Base-by-base conservation (phyloP, 2,329 filamentous ascomycete species). In the Chrysosphaeria jannelii region DNA sequence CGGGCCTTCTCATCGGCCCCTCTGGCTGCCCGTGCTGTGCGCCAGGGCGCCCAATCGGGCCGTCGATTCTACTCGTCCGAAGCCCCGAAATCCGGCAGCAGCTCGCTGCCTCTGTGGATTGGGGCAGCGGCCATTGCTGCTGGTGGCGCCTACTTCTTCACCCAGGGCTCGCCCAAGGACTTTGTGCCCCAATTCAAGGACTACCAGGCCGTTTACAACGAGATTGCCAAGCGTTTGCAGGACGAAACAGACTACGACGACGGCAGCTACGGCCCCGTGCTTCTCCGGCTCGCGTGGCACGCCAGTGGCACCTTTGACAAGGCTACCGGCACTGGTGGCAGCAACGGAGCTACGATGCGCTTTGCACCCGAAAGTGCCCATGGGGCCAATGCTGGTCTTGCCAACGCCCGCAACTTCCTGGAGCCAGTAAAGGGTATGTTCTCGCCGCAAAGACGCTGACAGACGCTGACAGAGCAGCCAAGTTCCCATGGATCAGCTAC, bases 181-280 rank as follows among this genome's bases (percentile, higher is more conserved):
- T 59, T 58, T 39, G 41, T 60, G 34, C 75, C 78, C 29, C 70
- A 60, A 39, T 63, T 70, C 47, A 66, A 69, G 36, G 78, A 97
- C 48, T 93, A 90, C 55, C 78, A 91, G 55, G 70, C 74, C 47
- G 75, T 93, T 25, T 93, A 93, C 53, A 61, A 91, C 43, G 68
- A 67, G 39, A 65, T 93, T 36, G 79, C 81, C 26, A 48, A 53
- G 39, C 56, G 56, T 29, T 53, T 93, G 26, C 68, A 85, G 45
- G 74, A 91, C 49, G 65, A 89, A 41, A 75, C 85, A 36, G 70
- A 91, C 34, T 93, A 93, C 44, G 81, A 93, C 39, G 81, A 97
- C 44, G 81, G 85, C 35, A 85, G 71, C 51, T 93, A 88, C 42
- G 81, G 78, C 27, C 85, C 81, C 14, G 78, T 93, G 29, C 54